These are phyloP conservation scores for Ogataea trehaloabstinens DNA, from an alignment of 805 yeast species.

Conservation along the genomic window DNA sequence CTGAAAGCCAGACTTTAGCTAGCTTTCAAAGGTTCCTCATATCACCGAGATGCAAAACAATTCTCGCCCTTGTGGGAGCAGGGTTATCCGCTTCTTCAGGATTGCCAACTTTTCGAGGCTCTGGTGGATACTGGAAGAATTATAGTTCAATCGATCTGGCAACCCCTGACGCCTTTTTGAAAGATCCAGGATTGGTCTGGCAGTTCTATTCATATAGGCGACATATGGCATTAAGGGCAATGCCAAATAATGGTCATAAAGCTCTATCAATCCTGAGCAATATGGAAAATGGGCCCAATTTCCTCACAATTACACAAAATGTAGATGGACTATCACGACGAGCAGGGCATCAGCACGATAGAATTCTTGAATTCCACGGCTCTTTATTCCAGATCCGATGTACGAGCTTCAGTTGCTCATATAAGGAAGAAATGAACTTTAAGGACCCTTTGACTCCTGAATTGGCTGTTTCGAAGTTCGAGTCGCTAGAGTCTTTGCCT, in stretches of 20 bases:
- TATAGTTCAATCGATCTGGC: slow-evolving; percentile 81
- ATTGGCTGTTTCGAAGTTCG: slow-evolving; percentile 13
- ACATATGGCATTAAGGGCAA: slow-evolving; percentile 58
- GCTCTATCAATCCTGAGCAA: slow-evolving; percentile 65
- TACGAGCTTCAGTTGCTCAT: slow-evolving; percentile 72
- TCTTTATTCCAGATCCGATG: slow-evolving; percentile 70
- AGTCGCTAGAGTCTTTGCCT: slow-evolving; percentile 21
- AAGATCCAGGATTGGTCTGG: slow-evolving; percentile 88
- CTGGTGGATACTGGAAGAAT: slow-evolving; percentile 74
- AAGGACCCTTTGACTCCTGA: slow-evolving; percentile 55
- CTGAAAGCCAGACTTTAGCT: slow-evolving; percentile 5
- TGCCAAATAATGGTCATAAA: slow-evolving; percentile 72
- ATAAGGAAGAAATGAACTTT: slow-evolving; percentile 48
- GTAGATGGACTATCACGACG: slow-evolving; percentile 73
- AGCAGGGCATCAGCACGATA: slow-evolving; percentile 55
- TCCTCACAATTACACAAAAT: slow-evolving; percentile 76
- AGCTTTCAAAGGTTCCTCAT: slow-evolving; percentile 45
- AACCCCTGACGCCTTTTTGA: slow-evolving; percentile 85
- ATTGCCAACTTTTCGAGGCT: slow-evolving; percentile 67
- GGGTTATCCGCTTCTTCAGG: slow-evolving; percentile 82
- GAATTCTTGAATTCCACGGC: slow-evolving; percentile 76
- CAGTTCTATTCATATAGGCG: slow-evolving; percentile 78
- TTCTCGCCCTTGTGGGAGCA: slow-evolving; percentile 74
- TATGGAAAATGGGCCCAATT: slow-evolving; percentile 33
- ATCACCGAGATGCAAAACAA: slow-evolving; percentile 39